Evolutionary conservation across 169 alveolate genomes (phyloP), one percentile per base, ranked within the genome.

Genomic region (Cryptosporidium sp.): DNA sequence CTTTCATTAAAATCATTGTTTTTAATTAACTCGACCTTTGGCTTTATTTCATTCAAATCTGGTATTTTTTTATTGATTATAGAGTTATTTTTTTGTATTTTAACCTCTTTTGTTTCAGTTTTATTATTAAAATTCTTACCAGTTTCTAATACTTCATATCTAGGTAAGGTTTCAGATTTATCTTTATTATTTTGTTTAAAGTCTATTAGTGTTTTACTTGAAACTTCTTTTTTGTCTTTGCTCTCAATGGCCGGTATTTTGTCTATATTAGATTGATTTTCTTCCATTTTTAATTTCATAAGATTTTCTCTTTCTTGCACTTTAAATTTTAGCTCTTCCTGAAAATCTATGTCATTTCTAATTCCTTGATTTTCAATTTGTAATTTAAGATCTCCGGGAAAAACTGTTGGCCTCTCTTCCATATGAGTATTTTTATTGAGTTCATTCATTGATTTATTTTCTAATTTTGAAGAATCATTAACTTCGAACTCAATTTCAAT

Each of bases 271-370:
- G 21, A 16, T 14, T 48, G 23, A 14, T 48, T 48, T 48, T 48
- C 33, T 65, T 33, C 56, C 8, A 5, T 26, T 8, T 10, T 26
- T 2, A 18, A 9, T 39, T 69, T 42, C 42, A 4, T 56, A 26
- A 69, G 62, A 26, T 69, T 39, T 31, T 73, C 70, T 58, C 52
- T 73, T 31, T 31, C 53, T 2, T 31, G 35, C 6, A 53, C 52
- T 35, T 56, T 56, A 7, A 5, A 35, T 37, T 58, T 53, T 16
- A n/a, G 68, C 39, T 56, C 68, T 48, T 73, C 70, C 44, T 73
- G 52, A 33, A 52, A 26, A 23, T 73, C 16, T 3, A 52, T 12
- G 4, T 51, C 68, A 37, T 18, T 29, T 56, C 31, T 73, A 31
- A 23, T 9, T 8, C 37, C 35, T 3, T 56, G n/a, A 26, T 10